Base-by-base conservation (phyloP, 257 asterid species). In the Przewalskia tangutica region DNA sequence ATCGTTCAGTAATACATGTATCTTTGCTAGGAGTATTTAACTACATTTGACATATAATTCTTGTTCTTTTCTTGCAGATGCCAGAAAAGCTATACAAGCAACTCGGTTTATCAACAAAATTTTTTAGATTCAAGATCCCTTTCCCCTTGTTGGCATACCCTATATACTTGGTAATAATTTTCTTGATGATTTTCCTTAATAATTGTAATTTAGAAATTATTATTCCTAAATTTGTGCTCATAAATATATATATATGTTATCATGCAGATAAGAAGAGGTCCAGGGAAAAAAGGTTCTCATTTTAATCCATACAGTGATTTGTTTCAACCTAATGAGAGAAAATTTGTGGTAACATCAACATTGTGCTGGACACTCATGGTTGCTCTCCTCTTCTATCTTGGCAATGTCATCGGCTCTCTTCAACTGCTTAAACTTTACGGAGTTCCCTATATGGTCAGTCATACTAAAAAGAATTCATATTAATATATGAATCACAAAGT, bases 211-310 rank as follows among this genome's bases (percentile, higher is more conserved):
- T 32, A 17, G 0, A 2, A 0, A 1, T 17, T 18, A 4, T 7
- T 40, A 3, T 65, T 1, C 38, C 2, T 36, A 38, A 1, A 12
- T 4, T 63, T 9, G 13, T 40, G 9, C 7, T 12, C 34, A 27
- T 27, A 27, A 27, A 18, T 10, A 53, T 46, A 34, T 17, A 18
- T 13, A n/a, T 44, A 4, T 38, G 3, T 42, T 2, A 5, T 0
- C 9, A 11, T 70, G 14, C 90, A 94, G 98, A 89, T 97, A 91
- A 85, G 83, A 8, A 89, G 97, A 85, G 91, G 96, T 80, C 97
- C 98, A 3, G 98, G 98, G 9, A 95, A 95, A 83, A 89, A 70
- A 32, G 98, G 98, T n/a, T 95, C 98, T 16, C 98, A 95, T 84
- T 95, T 91, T 87, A 90, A 93, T 83, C 98, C 98, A 0, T 85